Evolutionary conservation across 2,329 filamentous ascomycete species (phyloP), one percentile per base, ranked within the genome.

Genomic region (Periconia digitata): DNA sequence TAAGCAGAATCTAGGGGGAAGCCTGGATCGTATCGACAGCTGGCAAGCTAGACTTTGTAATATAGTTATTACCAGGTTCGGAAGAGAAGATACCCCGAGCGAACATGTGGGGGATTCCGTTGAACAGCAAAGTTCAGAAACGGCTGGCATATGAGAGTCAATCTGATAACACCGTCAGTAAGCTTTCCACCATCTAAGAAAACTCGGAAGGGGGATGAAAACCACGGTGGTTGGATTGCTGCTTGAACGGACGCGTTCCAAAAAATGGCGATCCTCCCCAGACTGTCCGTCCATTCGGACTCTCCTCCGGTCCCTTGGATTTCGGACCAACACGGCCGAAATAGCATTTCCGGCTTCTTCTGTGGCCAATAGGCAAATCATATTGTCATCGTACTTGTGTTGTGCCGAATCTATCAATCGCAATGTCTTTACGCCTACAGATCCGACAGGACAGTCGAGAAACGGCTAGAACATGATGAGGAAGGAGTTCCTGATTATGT

Each of bases 211-310:
- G n/a, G 23, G 45, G 40, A 22, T 45, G 40, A 46, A 53, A 50
- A 12, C 50, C 47, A 23, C 50, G 43, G 43, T 53, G 47, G n/a
- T 40, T 46, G 17, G 50, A 41, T 41, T 50, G 50, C 12, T 47
- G 36, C 16, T 41, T 32, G 36, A 50, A 53, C 32, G 50, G 27
- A 27, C 47, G 50, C 23, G 50, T 10, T 50, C 44, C 17, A 53
- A 47, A 36, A 44, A 47, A 12, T 40, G 29, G 3, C 47, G 43
- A 23, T 41, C 39, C 21, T 27, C 39, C 18, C 40, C 40, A 44
- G 43, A 8, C 50, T 45, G 27, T 46, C 46, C 1, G 24, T 49
- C n/a, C n/a, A n/a, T n/a, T 32, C n/a, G 4, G 27, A 32, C 22
- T 38, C 43, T 15, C 38, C 34, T n/a, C 37, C 35, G 8, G 34